phyloP scores from a whole-genome alignment of 352 stramenopile species.

The Pythium brachiatum region DNA sequence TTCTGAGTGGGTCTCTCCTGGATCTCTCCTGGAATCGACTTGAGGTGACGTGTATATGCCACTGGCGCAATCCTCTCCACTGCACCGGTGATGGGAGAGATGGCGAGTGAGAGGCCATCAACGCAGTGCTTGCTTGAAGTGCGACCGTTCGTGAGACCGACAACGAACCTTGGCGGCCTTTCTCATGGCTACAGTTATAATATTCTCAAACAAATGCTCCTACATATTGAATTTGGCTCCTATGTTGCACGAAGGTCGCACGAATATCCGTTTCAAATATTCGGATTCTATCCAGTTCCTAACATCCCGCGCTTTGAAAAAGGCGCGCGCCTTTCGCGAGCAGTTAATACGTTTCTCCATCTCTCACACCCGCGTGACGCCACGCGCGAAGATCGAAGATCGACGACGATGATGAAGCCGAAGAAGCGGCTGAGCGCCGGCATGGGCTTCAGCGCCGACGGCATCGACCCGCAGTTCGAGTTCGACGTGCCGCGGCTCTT shows the following conservation, averaged over 20 bases:
- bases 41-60: too few relatives aligned
- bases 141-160: too few relatives aligned
- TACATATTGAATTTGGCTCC: background rate
- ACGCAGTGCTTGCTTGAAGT: too few relatives aligned
- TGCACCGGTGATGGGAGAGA: too few relatives aligned
- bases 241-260: slow-evolving; percentile 15
- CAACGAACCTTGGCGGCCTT: background rate
- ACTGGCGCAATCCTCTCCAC: too few relatives aligned
- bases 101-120: too few relatives aligned
- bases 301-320: background rate
- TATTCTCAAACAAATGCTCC: background rate
- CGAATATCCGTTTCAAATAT: slow-evolving; percentile 10
- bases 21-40: too few relatives aligned
- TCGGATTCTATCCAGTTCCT: background rate
- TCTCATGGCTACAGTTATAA: background rate
- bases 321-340: background rate
- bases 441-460: slow-evolving; percentile 23
- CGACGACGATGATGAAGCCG: slow-evolving; percentile 21
- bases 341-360: too few relatives aligned
- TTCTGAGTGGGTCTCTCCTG: too few relatives aligned
- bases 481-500: slow-evolving; percentile 68
- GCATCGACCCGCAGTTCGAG: slow-evolving; percentile 66
- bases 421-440: slow-evolving; percentile 30
- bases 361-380: too few relatives aligned
- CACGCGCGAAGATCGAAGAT: too few relatives aligned